These are phyloP conservation scores for Colletotrichum sp. DNA, from an alignment of 2,329 filamentous ascomycete species.

Conservation along the genomic window DNA sequence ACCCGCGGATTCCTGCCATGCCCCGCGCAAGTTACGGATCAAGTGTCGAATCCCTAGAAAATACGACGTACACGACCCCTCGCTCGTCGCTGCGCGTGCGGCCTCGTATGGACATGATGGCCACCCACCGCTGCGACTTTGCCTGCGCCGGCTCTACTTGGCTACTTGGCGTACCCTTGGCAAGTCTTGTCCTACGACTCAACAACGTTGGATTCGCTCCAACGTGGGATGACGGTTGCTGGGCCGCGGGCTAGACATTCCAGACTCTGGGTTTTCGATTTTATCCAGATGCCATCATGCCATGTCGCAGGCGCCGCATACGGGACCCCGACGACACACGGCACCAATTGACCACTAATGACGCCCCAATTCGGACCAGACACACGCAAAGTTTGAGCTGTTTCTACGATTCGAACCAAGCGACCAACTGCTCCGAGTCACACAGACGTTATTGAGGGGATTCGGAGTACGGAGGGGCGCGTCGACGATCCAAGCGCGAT, in stretches of 20 bases:
- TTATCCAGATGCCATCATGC: not conserved
- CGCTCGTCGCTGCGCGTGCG: not conserved
- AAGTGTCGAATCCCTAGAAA: not conserved
- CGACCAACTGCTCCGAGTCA: not conserved
- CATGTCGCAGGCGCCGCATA: not conserved
- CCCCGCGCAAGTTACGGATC: not conserved
- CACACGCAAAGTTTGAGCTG: not conserved
- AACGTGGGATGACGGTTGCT: constrained; percentile 11
- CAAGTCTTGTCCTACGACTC: constrained; percentile 18
- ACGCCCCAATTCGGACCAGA: not conserved
- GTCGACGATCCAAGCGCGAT: constrained; percentile 17
- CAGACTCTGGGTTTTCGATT: not conserved
- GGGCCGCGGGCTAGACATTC: not conserved
- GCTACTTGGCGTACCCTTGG: constrained; percentile 18
- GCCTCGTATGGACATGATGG: constrained; percentile 10
- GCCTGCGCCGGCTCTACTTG: constrained; percentile 11
- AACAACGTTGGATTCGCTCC: constrained; percentile 9
- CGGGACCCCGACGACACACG: not conserved
- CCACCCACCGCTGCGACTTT: constrained; percentile 8
- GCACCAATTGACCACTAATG: constrained; percentile 1
- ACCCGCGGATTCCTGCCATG: not conserved
- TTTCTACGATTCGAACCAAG: not conserved
- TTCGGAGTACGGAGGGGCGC: not conserved
- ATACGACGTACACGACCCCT: not conserved
- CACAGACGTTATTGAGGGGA: not conserved